These are phyloP conservation scores for Collariella sp. DNA, from an alignment of 495 filamentous ascomycete species.

Conservation along the genomic window DNA sequence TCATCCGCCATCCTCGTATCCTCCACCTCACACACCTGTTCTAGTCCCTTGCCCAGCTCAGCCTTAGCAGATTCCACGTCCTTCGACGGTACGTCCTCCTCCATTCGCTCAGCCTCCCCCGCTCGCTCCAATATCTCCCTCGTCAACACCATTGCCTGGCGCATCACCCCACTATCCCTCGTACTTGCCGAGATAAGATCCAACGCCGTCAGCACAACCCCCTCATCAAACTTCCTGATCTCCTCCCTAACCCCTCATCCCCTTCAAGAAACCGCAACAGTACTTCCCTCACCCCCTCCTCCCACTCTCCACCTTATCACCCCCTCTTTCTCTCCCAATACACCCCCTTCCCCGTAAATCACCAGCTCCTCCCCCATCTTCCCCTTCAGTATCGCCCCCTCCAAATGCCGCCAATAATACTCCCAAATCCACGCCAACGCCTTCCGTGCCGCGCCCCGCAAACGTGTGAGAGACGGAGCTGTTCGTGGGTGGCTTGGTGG, in stretches of 20 bases:
- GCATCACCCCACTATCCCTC: constrained; percentile 27
- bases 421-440: constrained; percentile 81
- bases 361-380: not conserved
- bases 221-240: constrained; percentile 23
- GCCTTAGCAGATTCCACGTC: constrained; percentile 25
- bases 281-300: constrained; percentile 1
- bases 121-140: constrained; percentile 16
- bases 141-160: constrained; percentile 29
- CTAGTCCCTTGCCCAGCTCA: constrained; percentile 21
- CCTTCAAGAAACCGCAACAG: constrained; percentile 17
- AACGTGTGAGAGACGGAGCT: constrained; percentile 64
- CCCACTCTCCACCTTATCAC: not conserved
- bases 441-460: constrained; percentile 55
- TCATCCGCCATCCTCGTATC: constrained; percentile 5
- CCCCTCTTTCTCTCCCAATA: constrained; percentile 10
- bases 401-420: constrained; percentile 67
- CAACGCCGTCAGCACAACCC: constrained; percentile 20
- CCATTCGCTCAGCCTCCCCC: constrained; percentile 10
- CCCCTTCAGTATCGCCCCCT: not conserved
- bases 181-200: constrained; percentile 28
- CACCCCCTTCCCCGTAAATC: not conserved
- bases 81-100: constrained; percentile 14
- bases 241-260: constrained; percentile 17
- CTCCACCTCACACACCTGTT: constrained; percentile 14
- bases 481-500: constrained; percentile 84